phyloP scores from a whole-genome alignment of 768 basidiomycete species.

The Cytidiella melzeri region DNA sequence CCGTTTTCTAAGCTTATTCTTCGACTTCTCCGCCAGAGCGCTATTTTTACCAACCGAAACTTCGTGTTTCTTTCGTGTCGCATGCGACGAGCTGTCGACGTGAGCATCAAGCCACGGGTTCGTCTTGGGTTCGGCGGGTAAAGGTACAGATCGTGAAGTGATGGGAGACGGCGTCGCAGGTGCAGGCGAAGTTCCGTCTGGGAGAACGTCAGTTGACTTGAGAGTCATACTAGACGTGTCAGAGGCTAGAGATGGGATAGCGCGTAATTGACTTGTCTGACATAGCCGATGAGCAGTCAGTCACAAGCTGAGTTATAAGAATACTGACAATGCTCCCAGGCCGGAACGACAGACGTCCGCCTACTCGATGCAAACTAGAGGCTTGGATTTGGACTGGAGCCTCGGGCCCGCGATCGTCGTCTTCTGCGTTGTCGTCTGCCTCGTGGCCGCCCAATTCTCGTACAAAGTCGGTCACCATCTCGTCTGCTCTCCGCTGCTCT shows the following conservation, averaged over 20 bases:
- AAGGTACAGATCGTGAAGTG: constrained; percentile 12
- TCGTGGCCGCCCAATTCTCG: constrained; percentile 53
- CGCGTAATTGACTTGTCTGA: constrained; percentile 13
- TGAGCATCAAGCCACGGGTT: constrained; percentile 80
- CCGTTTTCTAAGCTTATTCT: constrained; percentile 69
- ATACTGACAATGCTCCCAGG: constrained; percentile 38
- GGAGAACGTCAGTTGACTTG: constrained; percentile 49
- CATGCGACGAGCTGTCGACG: constrained; percentile 29
- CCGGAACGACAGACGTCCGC: constrained; percentile 59
- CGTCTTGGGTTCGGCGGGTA: constrained; percentile 8
- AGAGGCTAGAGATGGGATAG: constrained; percentile 32
- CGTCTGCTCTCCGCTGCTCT: constrained; percentile 48
- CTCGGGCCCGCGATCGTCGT: constrained; percentile 24
- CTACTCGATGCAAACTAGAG: constrained; percentile 47
- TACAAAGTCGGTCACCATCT: constrained; percentile 66
- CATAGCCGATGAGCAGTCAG: not conserved
- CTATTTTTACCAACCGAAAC: constrained; percentile 66
- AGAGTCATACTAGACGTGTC: constrained; percentile 68
- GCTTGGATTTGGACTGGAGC: constrained; percentile 27
- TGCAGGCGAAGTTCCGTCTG: constrained; percentile 19
- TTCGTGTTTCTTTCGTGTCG: constrained; percentile 67
- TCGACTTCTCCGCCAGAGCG: constrained; percentile 53
- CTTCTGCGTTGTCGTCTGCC: constrained; percentile 26
- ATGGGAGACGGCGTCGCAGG: constrained; percentile 18
- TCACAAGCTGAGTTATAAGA: not conserved